Evolutionary conservation across 306 rosid genomes (phyloP), one percentile per base, ranked within the genome.

Genomic region (Medicago truncatula): DNA sequence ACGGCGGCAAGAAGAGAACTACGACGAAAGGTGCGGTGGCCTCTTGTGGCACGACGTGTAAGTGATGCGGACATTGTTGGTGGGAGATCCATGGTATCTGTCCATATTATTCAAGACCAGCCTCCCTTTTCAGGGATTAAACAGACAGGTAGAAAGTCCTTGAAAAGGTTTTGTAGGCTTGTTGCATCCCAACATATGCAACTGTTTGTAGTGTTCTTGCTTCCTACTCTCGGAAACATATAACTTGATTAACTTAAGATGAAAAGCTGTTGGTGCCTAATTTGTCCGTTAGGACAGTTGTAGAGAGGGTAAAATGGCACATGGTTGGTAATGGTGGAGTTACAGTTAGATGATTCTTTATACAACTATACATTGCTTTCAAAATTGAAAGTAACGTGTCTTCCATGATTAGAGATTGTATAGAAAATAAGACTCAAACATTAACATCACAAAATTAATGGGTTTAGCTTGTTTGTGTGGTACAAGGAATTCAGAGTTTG

Each of bases 171-270:
- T 85, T 79, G 92, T 31, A 80, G 97, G 79, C 87, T 92, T 8
- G 91, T 92, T 80, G 90, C 97, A 9, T 92, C 90, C 8, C 93
- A 85, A 79, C 91, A 85, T 61, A 88, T 90, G 93, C 95, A 88
- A 46, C 75, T 92, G 87, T 84, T 95, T 82, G 85, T 95, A 80
- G 75, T 92, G 68, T 81, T 95, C 23, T 38, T 90, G 63, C 74
- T 90, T 75, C 97, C 97, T 95, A 57, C 78, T 95, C 38, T 40
- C 88, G 75, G 90, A 91, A 47, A 85, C 85, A 61, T 81, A 52
- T 69, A 79, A 83, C 71, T 65, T 88, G 70, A 74, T 89, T 71
- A 41, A 58, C 70, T 63, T 82, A 16, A 50, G 66, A 60, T 86
- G 78, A 82, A 59, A 34, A 34, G 38, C 5, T 34, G 38, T 34